Percentiles rank a stretch among this genome's conserved stretches.
Evolutionary conservation across 805 yeast genomes (phyloP).

Genomic region (Komagataella mondaviorum): DNA sequence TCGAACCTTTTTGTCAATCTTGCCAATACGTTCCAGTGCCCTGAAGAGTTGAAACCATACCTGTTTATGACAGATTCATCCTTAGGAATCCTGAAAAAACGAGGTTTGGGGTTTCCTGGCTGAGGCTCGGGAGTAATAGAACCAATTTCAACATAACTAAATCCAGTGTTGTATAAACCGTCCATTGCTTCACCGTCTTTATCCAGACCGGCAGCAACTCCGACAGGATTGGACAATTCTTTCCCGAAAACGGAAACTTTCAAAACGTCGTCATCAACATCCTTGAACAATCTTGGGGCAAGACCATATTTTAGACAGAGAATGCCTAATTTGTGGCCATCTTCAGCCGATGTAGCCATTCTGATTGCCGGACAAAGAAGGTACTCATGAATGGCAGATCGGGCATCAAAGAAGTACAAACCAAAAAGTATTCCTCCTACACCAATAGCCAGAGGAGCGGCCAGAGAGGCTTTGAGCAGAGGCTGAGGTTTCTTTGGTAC

Average conservation of each 20-base stretch:
- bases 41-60: slow-evolving; percentile 88
- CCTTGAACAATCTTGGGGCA: slow-evolving; percentile 45
- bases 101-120: slow-evolving; percentile 88
- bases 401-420: slow-evolving; percentile 54
- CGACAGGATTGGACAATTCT: slow-evolving; percentile 61
- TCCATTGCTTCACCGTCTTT: slow-evolving; percentile 90
- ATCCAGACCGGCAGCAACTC: slow-evolving; percentile 93
- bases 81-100: slow-evolving; percentile 73
- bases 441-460: slow-evolving; percentile 10
- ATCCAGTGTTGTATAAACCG: slow-evolving; percentile 62
- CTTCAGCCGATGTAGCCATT: slow-evolving; percentile 63
- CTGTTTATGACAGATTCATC: slow-evolving; percentile 91
- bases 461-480: not conserved
- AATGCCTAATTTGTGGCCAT: slow-evolving; percentile 71
- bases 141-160: slow-evolving; percentile 85
- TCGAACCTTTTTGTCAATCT: slow-evolving; percentile 54
- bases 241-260: slow-evolving; percentile 55
- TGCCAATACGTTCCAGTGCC: slow-evolving; percentile 63
- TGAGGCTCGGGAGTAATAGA: slow-evolving; percentile 89
- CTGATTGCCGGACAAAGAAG: slow-evolving; percentile 69
- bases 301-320: slow-evolving; percentile 55
- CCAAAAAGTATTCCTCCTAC: slow-evolving; percentile 23
- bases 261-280: slow-evolving; percentile 35
- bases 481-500: not conserved
- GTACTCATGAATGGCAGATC: slow-evolving; percentile 76